Evolutionary conservation across 345 rosid species (phyloP), one percentile per base, ranked within the genome.

Genomic region (Nephelium lappaceum): DNA sequence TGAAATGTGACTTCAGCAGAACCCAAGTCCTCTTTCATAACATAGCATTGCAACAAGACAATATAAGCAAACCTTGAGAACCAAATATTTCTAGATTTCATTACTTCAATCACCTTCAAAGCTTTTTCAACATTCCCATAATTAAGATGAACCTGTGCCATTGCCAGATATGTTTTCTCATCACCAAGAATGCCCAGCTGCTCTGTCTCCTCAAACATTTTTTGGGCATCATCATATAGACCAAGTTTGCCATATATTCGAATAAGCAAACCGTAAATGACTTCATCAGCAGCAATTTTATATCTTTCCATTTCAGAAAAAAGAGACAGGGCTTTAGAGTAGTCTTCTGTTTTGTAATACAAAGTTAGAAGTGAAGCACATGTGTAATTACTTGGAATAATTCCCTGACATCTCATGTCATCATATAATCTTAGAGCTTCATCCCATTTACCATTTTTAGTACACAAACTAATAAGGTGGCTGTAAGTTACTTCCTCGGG

Each of bases 241-340:
- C 95, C 92, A 73, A 95, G 98, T 83, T 90, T 95, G 0, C 98
- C 98, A 66, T 91, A 95, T 82, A 95, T 91, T 86, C 97, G 88
- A 67, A 95, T 92, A 21, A 95, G 94, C 84, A 93, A 82, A 42
- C 98, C 98, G 61, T 90, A 90, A 63, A 95, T 95, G 76, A 93
- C 98, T 86, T 95, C 98, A 84, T 95, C 98, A 61, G 87, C 91
- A 16, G 81, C 78, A 74, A 91, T 82, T 84, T 80, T 92, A 66
- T 84, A 71, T 39, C 77, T 89, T 57, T 88, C 94, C 98, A 95
- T 95, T 82, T 93, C 95, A 2, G 85, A 83, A 79, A 95, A 95
- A 81, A 95, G 98, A 72, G 94, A 81, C 65, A 95, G 92, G 7
- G 98, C 99, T 86, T 88, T 91, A 45, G 95, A 84, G 73, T 89